Conservation (phyloP, 495 filamentous ascomycete genomes). For the Penicillium tannophilum region DNA sequence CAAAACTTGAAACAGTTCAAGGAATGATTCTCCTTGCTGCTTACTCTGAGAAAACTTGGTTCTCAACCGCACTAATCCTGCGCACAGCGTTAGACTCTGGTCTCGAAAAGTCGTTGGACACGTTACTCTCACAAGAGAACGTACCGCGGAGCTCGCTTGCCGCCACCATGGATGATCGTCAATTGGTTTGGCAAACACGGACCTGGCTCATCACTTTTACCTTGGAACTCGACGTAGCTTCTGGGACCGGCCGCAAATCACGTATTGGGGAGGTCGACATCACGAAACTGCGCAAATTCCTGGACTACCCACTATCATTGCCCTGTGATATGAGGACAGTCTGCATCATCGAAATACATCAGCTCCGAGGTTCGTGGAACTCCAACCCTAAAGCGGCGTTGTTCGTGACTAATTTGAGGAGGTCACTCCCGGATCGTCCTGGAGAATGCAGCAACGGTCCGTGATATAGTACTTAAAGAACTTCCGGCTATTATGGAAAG, state of each 20-base stretch:
- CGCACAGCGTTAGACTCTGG: slow-evolving; percentile 46
- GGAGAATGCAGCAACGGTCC: slow-evolving; percentile 32
- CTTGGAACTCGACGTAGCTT: slow-evolving; percentile 45
- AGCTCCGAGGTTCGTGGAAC: slow-evolving; percentile 34
- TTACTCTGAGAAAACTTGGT: slow-evolving; percentile 50
- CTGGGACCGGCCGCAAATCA: slow-evolving; percentile 46
- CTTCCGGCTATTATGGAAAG: slow-evolving; percentile 40
- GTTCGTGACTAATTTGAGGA: slow-evolving; percentile 9
- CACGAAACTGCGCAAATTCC: slow-evolving; percentile 39
- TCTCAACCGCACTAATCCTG: slow-evolving; percentile 46
- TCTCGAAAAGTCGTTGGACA: slow-evolving; percentile 45
- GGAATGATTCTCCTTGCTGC: slow-evolving; percentile 48
- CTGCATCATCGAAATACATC: slow-evolving; percentile 46
- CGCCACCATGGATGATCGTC: slow-evolving; percentile 43
- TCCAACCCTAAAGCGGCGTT: neutral
- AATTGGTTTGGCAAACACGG: slow-evolving; percentile 45
- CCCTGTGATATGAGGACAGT: slow-evolving; percentile 46
- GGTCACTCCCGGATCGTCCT: slow-evolving; percentile 37
- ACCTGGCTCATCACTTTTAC: slow-evolving; percentile 49
- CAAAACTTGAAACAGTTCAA: slow-evolving; percentile 46
- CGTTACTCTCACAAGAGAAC: slow-evolving; percentile 37
- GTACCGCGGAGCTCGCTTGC: slow-evolving; percentile 42
- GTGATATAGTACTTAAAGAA: slow-evolving; percentile 35
- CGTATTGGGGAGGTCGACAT: slow-evolving; percentile 45
- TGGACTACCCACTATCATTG: slow-evolving; percentile 47